Evolutionary conservation across 2,329 filamentous ascomycete genomes (phyloP).

Genomic region (Alternaria infectoria): DNA sequence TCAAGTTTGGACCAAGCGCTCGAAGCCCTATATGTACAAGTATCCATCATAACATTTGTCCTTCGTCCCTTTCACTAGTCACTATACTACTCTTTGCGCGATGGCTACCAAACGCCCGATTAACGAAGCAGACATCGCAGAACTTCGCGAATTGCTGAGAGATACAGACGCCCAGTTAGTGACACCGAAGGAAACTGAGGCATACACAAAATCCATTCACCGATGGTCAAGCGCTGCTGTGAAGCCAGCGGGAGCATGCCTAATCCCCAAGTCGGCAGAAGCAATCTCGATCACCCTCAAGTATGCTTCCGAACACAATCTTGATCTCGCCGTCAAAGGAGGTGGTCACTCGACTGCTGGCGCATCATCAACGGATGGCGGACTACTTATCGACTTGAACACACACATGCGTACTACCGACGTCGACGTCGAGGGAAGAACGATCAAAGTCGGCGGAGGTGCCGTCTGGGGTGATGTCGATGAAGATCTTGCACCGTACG

Average conservation of each 20-base stretch:
- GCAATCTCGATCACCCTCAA: constrained; percentile 10
- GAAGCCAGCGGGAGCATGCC: constrained; percentile 11
- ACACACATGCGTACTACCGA: constrained; percentile 9
- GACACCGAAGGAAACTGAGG: constrained; percentile 6
- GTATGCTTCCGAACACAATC: constrained; percentile 8
- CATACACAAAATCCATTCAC: constrained; percentile 2
- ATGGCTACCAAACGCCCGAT: constrained; percentile 1
- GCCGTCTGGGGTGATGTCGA: constrained; percentile 13
- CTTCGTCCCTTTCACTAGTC: background rate
- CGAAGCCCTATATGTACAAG: background rate
- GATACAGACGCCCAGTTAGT: constrained; percentile 6
- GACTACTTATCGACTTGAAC: constrained; percentile 13
- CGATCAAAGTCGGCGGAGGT: constrained; percentile 10
- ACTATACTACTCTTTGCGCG: background rate
- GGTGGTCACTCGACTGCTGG: constrained; percentile 14
- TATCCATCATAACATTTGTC: background rate
- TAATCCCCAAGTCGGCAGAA: constrained; percentile 7
- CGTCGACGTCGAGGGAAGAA: constrained; percentile 4
- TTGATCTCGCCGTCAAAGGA: constrained; percentile 14
- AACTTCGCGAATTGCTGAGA: constrained; percentile 1
- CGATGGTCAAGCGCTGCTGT: constrained; percentile 14
- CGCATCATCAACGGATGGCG: constrained; percentile 13
- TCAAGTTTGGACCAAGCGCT: background rate
- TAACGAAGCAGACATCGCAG: background rate
- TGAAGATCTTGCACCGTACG: constrained; percentile 4